Conservation (phyloP, 805 yeast species). For the Ogataea glucozyma region DNA sequence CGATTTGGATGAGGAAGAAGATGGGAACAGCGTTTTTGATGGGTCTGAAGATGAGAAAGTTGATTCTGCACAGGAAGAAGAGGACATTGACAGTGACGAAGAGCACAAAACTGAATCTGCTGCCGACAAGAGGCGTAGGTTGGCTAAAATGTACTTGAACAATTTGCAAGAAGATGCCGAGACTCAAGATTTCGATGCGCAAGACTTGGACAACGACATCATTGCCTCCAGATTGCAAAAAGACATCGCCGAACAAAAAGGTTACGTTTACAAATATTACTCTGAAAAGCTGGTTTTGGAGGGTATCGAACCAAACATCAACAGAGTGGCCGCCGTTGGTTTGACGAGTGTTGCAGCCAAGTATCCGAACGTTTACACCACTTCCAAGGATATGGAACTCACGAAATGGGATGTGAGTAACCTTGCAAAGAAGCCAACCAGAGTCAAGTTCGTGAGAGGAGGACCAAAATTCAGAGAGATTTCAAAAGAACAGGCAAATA, state of each 20-base stretch:
- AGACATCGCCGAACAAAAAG: slow-evolving; percentile 90
- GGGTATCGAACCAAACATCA: slow-evolving; percentile 44
- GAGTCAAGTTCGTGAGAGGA: slow-evolving; percentile 65
- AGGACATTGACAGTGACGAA: slow-evolving; percentile 63
- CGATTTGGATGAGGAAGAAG: slow-evolving; percentile 42
- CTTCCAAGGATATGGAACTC: slow-evolving; percentile 77
- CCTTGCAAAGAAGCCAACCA: slow-evolving; percentile 57
- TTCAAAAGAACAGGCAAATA: slow-evolving; percentile 50
- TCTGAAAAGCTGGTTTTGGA: slow-evolving; percentile 50
- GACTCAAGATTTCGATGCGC: slow-evolving; percentile 74
- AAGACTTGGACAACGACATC: slow-evolving; percentile 85
- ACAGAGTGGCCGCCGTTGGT: slow-evolving; percentile 62
- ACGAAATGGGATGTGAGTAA: slow-evolving; percentile 76
- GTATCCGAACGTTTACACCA: slow-evolving; percentile 70
- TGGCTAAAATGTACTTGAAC: slow-evolving; percentile 89
- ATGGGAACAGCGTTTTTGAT: slow-evolving; percentile 33
- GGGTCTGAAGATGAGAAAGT: slow-evolving; percentile 23
- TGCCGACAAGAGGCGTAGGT: slow-evolving; percentile 89
- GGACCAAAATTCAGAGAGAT: slow-evolving; percentile 49
- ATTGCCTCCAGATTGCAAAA: slow-evolving; percentile 75
- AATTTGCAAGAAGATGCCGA: slow-evolving; percentile 63
- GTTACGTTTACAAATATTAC: slow-evolving; percentile 71
- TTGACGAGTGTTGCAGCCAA: slow-evolving; percentile 56
- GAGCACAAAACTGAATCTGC: slow-evolving; percentile 76
- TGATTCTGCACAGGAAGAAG: slow-evolving; percentile 38